These are phyloP conservation scores for Pholiota molesta DNA, from an alignment of 768 basidiomycete genomes.

Conservation along the genomic window DNA sequence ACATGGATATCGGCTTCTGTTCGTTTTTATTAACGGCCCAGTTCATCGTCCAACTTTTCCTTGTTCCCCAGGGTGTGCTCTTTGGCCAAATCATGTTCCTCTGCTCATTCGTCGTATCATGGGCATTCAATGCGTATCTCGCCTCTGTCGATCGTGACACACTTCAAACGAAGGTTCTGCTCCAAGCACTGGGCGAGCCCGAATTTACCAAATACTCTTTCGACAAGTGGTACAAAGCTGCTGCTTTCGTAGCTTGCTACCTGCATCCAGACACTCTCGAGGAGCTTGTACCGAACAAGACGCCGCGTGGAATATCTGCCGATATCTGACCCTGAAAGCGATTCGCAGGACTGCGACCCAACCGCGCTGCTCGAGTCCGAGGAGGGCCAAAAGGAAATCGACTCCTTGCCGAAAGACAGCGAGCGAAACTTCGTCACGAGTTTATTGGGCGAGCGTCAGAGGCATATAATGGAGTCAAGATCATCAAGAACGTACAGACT, in stretches of 20 bases:
- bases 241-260: conserved; percentile 11
- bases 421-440: neutral
- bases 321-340: conserved; percentile 4
- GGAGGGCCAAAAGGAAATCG: neutral
- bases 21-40: conserved; percentile 16
- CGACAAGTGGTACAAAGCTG: conserved; percentile 18
- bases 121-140: conserved; percentile 21
- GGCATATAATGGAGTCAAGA: neutral
- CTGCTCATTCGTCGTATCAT: conserved; percentile 18
- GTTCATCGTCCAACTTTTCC: conserved; percentile 22
- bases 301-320: conserved; percentile 12
- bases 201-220: conserved; percentile 10
- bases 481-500: neutral
- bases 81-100: conserved; percentile 24
- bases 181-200: conserved; percentile 12
- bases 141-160: conserved; percentile 21
- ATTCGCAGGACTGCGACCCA: conserved; percentile 1
- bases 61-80: conserved; percentile 20
- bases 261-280: conserved; percentile 7
- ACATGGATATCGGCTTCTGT: conserved; percentile 17
- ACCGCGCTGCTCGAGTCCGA: neutral
- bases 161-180: conserved; percentile 15
- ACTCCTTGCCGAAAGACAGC: neutral
- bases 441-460: neutral
- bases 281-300: conserved; percentile 15